A percentile compares a stretch with the other conserved stretches of the same genome.
Evolutionary conservation across 2,329 filamentous ascomycete genomes (phyloP).

Genomic region (Iodosphaeria phyllophila): DNA sequence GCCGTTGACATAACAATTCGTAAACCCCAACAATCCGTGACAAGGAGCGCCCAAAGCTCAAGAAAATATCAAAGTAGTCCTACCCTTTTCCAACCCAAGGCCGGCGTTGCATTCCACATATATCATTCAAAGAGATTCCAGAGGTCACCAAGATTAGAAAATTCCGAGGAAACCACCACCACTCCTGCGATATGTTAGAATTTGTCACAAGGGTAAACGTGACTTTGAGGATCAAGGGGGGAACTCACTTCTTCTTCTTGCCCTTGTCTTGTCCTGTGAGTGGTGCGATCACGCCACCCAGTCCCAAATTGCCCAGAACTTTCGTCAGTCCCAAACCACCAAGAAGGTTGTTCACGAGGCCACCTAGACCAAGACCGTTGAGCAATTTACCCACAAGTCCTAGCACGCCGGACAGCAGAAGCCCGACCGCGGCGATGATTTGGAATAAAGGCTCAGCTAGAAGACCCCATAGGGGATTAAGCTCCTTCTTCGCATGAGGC

Average conservation of each 20-base stretch:
- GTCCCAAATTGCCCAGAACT: slow-evolving; percentile 54
- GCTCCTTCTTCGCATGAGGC: slow-evolving; percentile 87
- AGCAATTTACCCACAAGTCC: slow-evolving; percentile 68
- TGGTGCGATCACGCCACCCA: slow-evolving; percentile 26
- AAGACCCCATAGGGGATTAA: slow-evolving; percentile 77
- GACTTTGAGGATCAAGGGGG: neutral
- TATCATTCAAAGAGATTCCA: too few species aligned
- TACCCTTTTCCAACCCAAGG: too few species aligned
- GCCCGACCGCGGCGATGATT: slow-evolving; percentile 75
- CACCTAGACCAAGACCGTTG: slow-evolving; percentile 65
- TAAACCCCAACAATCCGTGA: too few species aligned
- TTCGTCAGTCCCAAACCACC: slow-evolving; percentile 61
- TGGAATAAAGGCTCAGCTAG: slow-evolving; percentile 76
- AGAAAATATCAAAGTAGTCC: too few species aligned
- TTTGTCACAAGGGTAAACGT: neutral
- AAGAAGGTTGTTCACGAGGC: slow-evolving; percentile 60
- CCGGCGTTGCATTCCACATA: too few species aligned
- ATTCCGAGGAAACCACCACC: slow-evolving; percentile 6
- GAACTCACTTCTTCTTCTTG: slow-evolving; percentile 8
- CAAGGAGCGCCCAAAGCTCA: too few species aligned
- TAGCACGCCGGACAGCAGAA: slow-evolving; percentile 67
- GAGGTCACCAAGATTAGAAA: slow-evolving; percentile 5
- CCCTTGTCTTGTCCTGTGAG: slow-evolving; percentile 25
- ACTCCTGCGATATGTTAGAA: slow-evolving; percentile 1
- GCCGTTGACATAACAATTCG: too few species aligned